Evolutionary conservation across 2,329 filamentous ascomycete species (phyloP).

Genomic region (Aureobasidium sp.): DNA sequence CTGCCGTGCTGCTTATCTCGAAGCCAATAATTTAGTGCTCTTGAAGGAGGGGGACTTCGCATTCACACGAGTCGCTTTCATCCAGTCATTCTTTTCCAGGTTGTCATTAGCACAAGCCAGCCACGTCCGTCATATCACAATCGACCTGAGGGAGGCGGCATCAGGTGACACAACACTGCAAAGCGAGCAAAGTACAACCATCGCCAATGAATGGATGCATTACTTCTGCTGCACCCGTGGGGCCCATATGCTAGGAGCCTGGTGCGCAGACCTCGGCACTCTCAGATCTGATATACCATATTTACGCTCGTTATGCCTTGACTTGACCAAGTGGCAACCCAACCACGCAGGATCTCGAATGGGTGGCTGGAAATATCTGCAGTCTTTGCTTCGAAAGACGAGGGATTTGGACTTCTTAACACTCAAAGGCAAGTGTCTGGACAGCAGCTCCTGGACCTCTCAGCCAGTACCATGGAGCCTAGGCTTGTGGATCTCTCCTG

Average conservation of each 20-base stretch:
- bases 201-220: conserved; percentile 29
- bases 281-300: conserved; percentile 22
- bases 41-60: conserved; percentile 31
- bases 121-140: conserved; percentile 29
- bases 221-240: conserved; percentile 26
- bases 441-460: neutral
- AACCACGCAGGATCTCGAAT: neutral
- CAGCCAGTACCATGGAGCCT: conserved; percentile 13
- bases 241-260: conserved; percentile 24
- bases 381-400: neutral
- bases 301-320: conserved; percentile 3
- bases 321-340: conserved; percentile 12
- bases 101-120: conserved; percentile 21
- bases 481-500: conserved; percentile 13
- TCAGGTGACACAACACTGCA: neutral
- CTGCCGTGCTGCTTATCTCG: conserved; percentile 30
- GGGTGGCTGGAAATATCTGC: conserved; percentile 14
- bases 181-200: neutral
- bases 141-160: conserved; percentile 29
- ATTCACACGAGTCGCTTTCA: conserved; percentile 29
- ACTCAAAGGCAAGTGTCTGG: conserved; percentile 8
- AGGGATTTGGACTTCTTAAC: conserved; percentile 9
- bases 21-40: conserved; percentile 27
- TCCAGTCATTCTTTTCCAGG: conserved; percentile 26
- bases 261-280: conserved; percentile 16